These are phyloP conservation scores for Zasmidium citrigriseum DNA, from an alignment of 2,329 filamentous ascomycete genomes.

Conservation along the genomic window DNA sequence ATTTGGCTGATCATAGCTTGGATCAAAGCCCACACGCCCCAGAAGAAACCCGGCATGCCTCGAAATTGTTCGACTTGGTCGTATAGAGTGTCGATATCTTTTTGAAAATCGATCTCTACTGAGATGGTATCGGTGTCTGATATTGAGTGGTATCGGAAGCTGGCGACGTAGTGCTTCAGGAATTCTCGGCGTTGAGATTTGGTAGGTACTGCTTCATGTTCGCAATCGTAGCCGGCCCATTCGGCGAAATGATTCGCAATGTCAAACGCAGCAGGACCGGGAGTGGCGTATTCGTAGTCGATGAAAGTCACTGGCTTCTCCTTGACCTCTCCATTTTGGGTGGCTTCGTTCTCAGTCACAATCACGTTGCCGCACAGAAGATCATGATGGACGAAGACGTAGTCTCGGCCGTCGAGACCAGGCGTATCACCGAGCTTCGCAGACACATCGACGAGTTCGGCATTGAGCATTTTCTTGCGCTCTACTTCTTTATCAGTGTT, in stretches of 20 bases:
- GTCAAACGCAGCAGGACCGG: slow-evolving; percentile 92
- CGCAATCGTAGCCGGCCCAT: slow-evolving; percentile 96
- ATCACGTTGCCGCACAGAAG: slow-evolving; percentile 96
- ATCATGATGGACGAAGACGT: slow-evolving; percentile 94
- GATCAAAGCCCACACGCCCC: slow-evolving; percentile 94
- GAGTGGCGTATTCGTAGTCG: slow-evolving; percentile 97
- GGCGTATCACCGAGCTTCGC: slow-evolving; percentile 72
- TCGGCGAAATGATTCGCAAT: slow-evolving; percentile 98
- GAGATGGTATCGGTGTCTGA: slow-evolving; percentile 48
- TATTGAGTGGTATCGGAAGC: slow-evolving; percentile 57
- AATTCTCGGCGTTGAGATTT: slow-evolving; percentile 75
- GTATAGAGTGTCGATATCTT: slow-evolving; percentile 69
- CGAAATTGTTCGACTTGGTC: slow-evolving; percentile 84
- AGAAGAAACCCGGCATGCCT: slow-evolving; percentile 84
- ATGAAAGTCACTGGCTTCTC: slow-evolving; percentile 72
- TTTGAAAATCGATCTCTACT: slow-evolving; percentile 50
- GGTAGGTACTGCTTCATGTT: slow-evolving; percentile 80
- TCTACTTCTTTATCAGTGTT: slow-evolving; percentile 68
- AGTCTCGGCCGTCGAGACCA: slow-evolving; percentile 73
- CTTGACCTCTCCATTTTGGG: slow-evolving; percentile 26
- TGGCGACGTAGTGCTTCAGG: slow-evolving; percentile 76
- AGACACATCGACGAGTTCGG: slow-evolving; percentile 71
- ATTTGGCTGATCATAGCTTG: slow-evolving; percentile 93
- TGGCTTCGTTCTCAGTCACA: slow-evolving; percentile 48
- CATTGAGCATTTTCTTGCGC: slow-evolving; percentile 69